Base-by-base conservation (phyloP, 2,329 filamentous ascomycete genomes). In the Coniochaeta sp. region DNA sequence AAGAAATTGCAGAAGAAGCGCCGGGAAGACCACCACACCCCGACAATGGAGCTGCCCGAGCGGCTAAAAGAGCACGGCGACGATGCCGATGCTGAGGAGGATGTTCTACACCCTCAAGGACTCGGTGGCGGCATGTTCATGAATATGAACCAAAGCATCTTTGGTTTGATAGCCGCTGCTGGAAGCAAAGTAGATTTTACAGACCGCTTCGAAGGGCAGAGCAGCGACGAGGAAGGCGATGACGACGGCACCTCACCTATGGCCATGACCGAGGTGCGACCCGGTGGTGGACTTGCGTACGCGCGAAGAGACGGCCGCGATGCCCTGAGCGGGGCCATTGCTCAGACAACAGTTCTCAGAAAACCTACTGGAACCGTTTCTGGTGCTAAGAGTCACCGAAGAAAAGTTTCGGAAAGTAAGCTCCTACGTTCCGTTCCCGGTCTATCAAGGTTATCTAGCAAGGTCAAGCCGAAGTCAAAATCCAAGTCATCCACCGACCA, bases 71-170 rank as follows among this genome's bases (percentile, higher is more conserved):
- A 79, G 55, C 66, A 71, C 50, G 77, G 74, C 63, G 81, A 79
- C 60, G 76, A 82, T 61, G 75, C 75, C n/a, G 76, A 76, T 19
- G 74, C 71, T 34, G 80, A 82, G 54, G 78, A 83, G 65, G 78
- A 81, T 40, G 74, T 79, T 50, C 65, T 77, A 54, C 73, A 74
- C 5, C 73, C 78, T 1, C 71, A 67, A 28, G 64, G 68, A 9
- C 76, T 79, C 60, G 76, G 74, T 40, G 74, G 77, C 16, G 76
- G 79, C 64, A 78, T 82, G 71, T 81, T 82, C 61, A 78, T 85
- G 74, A 91, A 92, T 69, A 91, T 96, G 87, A 95, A 96, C 73
- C 93, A 96, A 79, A 96, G 91, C 65, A 88, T 98, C 60, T 96
- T 97, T 72, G 92, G 91, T 59, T 85, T 98, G 75, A 93, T 98